Percentiles rank a stretch among this genome's conserved stretches.
These are phyloP conservation scores for Leccinum rimulosum DNA, from an alignment of 768 basidiomycete species.

Conservation along the genomic window DNA sequence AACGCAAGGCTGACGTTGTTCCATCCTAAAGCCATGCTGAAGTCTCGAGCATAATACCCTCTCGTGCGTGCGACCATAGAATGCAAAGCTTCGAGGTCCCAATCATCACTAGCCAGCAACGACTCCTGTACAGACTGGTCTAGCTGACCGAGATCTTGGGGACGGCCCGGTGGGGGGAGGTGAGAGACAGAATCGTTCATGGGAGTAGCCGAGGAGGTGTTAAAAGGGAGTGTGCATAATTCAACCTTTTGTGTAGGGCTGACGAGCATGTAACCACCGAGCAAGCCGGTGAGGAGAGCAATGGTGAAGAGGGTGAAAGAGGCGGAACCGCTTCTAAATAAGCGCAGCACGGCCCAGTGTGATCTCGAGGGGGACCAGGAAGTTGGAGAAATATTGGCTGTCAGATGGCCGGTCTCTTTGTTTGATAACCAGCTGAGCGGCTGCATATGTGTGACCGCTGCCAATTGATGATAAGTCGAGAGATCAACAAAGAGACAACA, in stretches of 20 bases:
- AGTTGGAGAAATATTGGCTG: slow-evolving; percentile 15
- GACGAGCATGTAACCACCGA: slow-evolving; percentile 27
- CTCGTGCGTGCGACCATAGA: slow-evolving; percentile 36
- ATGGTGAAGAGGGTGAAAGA: slow-evolving; percentile 19
- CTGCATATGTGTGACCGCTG: neutral
- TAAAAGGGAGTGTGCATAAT: slow-evolving; percentile 21
- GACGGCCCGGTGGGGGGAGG: neutral
- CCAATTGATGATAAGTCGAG: too few species aligned
- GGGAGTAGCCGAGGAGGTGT: neutral
- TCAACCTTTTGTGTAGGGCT: slow-evolving; percentile 15
- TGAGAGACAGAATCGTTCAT: neutral
- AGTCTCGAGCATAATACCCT: slow-evolving; percentile 46
- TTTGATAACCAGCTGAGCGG: neutral
- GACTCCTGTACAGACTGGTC: slow-evolving; percentile 2
- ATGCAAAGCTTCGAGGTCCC: slow-evolving; percentile 32
- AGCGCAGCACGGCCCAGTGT: slow-evolving; percentile 12
- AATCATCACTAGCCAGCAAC: slow-evolving; percentile 19
- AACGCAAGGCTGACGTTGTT: slow-evolving; percentile 38
- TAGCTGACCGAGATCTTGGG: neutral
- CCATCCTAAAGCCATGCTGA: slow-evolving; percentile 44
- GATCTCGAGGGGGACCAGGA: slow-evolving; percentile 1
- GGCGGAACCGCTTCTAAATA: slow-evolving; percentile 14
- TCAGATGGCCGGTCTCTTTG: slow-evolving; percentile 17
- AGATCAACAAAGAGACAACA: too few species aligned
- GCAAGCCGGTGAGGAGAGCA: slow-evolving; percentile 23